phyloP scores from a whole-genome alignment of 306 rosid species.

The Acacia crassicarpa region DNA sequence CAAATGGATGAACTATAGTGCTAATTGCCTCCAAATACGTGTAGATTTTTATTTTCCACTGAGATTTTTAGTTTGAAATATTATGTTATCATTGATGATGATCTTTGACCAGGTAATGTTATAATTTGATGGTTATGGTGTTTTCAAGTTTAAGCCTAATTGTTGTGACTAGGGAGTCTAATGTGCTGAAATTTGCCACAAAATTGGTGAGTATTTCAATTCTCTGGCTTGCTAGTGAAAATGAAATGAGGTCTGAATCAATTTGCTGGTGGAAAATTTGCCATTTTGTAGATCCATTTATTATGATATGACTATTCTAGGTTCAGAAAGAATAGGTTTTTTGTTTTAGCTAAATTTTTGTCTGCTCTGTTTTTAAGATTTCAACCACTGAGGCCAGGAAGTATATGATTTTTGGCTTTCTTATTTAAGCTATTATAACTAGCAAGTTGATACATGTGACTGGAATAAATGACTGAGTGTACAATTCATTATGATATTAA shows the following conservation, averaged over 20 bases:
- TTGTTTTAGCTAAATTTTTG: neutral
- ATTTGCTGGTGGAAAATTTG: neutral
- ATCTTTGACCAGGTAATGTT: constrained; percentile 25
- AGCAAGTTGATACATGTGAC: neutral
- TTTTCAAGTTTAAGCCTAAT: constrained; percentile 9
- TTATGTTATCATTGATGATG: constrained; percentile 11
- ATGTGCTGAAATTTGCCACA: constrained; percentile 21
- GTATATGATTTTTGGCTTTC: constrained; percentile 26
- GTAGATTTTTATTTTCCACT: neutral
- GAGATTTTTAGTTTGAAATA: constrained; percentile 22
- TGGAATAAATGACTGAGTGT: constrained; percentile 11
- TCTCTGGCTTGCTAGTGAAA: neutral
- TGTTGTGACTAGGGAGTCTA: neutral
- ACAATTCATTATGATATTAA: constrained; percentile 14
- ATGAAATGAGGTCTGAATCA: constrained; percentile 5
- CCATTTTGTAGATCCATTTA: neutral
- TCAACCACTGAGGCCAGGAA: neutral
- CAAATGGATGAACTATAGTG: constrained; percentile 18
- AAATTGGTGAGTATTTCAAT: constrained; percentile 7
- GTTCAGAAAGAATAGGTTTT: neutral
- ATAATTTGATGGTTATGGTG: constrained; percentile 8
- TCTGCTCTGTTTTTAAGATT: constrained; percentile 25
- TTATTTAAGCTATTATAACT: neutral
- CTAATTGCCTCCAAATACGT: constrained; percentile 12
- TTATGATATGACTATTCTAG: neutral